Conservation (phyloP, 768 basidiomycete species). For the Serpula lacrymans region DNA sequence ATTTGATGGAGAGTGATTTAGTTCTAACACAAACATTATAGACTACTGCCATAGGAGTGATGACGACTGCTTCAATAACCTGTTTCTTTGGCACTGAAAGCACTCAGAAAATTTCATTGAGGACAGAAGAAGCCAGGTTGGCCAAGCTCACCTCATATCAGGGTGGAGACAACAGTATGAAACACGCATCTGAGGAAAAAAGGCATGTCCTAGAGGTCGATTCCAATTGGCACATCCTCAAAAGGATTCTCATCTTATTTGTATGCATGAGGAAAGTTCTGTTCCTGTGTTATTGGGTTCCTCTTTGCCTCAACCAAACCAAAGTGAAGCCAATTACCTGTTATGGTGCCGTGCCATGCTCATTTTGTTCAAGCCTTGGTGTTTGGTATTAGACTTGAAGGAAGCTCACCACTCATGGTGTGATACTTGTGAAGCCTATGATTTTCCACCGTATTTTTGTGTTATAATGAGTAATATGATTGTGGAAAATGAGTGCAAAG, state of each 20-base stretch:
- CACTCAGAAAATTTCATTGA: too few species aligned
- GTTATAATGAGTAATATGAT: conserved; percentile 6
- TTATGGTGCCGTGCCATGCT: conserved; percentile 1
- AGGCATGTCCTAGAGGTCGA: too few species aligned
- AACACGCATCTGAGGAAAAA: not conserved
- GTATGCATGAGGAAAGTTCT: not conserved
- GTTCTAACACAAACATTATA: too few species aligned
- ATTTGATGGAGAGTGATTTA: not conserved
- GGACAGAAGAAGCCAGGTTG: too few species aligned
- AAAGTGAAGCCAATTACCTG: not conserved
- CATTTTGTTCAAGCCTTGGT: conserved; percentile 7
- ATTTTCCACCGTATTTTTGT: too few species aligned
- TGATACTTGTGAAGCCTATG: not conserved
- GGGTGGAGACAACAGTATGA: too few species aligned
- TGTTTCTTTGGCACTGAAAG: too few species aligned
- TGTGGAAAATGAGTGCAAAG: conserved; percentile 9
- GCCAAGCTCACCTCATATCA: too few species aligned
- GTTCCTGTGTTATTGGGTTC: conserved; percentile 9
- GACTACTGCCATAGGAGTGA: too few species aligned
- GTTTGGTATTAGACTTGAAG: not conserved
- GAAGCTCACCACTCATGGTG: not conserved
- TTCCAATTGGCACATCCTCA: too few species aligned
- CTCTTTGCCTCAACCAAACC: conserved; percentile 1
- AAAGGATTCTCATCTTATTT: conserved; percentile 1
- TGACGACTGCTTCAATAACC: too few species aligned